A percentile compares a stretch with the other conserved stretches of the same genome.
Evolutionary conservation across 2,329 filamentous ascomycete genomes (phyloP).

Genomic region (Sarocladium kiliense): DNA sequence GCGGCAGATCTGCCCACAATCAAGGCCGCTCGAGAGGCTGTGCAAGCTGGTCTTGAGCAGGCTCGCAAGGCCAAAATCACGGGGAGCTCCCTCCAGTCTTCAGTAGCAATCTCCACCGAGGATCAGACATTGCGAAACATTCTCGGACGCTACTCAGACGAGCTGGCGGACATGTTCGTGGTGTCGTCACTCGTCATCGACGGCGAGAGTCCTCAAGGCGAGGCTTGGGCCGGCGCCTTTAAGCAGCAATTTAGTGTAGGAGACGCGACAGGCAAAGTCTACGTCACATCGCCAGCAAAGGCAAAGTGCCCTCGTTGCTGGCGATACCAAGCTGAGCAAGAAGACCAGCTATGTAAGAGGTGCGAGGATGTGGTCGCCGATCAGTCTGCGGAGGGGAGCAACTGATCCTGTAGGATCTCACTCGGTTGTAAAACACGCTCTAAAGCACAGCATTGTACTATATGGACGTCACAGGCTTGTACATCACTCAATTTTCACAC

Average conservation of each 20-base stretch:
- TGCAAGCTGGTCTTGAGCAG: constrained; percentile 71
- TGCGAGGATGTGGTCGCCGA: constrained; percentile 61
- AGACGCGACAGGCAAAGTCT: constrained; percentile 31
- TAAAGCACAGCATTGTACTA: neutral
- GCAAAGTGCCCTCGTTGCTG: constrained; percentile 86
- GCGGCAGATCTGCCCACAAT: neutral
- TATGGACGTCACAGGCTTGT: neutral
- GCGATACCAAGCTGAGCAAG: constrained; percentile 69
- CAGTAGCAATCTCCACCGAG: constrained; percentile 48
- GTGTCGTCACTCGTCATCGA: constrained; percentile 58
- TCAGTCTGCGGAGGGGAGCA: neutral
- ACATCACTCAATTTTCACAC: neutral
- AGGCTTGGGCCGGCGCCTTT: constrained; percentile 33
- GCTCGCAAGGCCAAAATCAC: constrained; percentile 67
- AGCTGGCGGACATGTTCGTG: constrained; percentile 62
- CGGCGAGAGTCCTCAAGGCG: constrained; percentile 19
- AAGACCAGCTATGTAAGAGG: constrained; percentile 64
- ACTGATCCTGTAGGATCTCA: constrained; percentile 4
- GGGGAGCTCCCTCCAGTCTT: constrained; percentile 76
- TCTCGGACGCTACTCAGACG: constrained; percentile 37
- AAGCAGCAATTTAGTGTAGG: constrained; percentile 36
- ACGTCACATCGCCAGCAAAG: constrained; percentile 42
- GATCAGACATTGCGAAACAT: constrained; percentile 17
- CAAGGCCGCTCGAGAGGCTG: constrained; percentile 43
- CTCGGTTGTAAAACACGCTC: neutral